A percentile compares a stretch with the other conserved stretches of the same genome.
Conservation (phyloP, 371 early-diverging fungal species). For the Mortierella sp. region DNA sequence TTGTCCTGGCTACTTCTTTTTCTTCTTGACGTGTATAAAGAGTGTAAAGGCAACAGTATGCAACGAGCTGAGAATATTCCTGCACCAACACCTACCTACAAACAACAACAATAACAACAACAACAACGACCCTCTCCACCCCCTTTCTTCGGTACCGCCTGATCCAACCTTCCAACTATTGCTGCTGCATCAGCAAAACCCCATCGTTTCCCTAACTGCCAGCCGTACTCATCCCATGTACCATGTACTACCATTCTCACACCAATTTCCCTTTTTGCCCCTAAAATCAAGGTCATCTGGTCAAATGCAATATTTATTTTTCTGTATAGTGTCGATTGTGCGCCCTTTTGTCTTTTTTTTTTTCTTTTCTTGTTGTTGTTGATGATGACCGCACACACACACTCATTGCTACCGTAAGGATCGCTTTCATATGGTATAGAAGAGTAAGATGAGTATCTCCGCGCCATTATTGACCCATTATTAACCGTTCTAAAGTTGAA, state of each 20-base stretch:
- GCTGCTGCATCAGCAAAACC: neutral
- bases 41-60: neutral
- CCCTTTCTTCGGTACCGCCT: constrained; percentile 17
- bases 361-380: neutral
- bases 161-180: constrained; percentile 11
- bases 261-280: neutral
- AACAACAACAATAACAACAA: neutral
- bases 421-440: too few relatives aligned
- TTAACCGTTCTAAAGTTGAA: too few relatives aligned
- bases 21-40: too few relatives aligned
- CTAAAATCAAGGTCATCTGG: constrained; percentile 10
- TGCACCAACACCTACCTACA: neutral
- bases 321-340: neutral
- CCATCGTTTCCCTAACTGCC: constrained; percentile 8
- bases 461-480: too few relatives aligned
- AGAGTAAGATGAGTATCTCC: too few relatives aligned
- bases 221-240: neutral
- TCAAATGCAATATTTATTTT: constrained; percentile 1
- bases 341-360: neutral
- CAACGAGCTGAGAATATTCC: constrained; percentile 7
- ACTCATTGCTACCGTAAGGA: too few relatives aligned
- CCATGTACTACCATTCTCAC: constrained; percentile 1
- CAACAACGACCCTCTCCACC: too few relatives aligned
- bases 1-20: too few relatives aligned
- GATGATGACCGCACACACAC: neutral